Base-by-base conservation (phyloP, 352 stramenopile genomes). In the Pythium dissimile region DNA sequence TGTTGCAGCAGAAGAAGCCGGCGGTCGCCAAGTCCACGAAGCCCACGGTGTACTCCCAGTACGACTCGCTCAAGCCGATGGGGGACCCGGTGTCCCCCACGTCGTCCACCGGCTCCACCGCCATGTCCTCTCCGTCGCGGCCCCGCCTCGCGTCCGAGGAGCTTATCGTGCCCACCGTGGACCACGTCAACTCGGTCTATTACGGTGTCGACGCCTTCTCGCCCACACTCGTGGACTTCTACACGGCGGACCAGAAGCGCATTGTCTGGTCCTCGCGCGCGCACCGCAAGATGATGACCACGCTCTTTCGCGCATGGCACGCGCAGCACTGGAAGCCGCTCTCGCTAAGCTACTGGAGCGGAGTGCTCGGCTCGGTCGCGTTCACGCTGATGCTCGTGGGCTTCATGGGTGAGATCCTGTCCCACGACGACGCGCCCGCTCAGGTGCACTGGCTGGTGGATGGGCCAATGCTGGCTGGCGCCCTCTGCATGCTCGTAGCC, bases 261-360 rank as follows among this genome's bases (percentile, higher is more conserved):
- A 88, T 94, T 54, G 79, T 94, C 59, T 94, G 84, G 84, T 91
- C 80, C 41, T 94, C 84, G 42, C 84, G 84, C 24, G 79, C 81
- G 39, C 84, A 94, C 67, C 84, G 84, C 71, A 94, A 94, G 67
- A 92, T 91, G 73, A 90, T 94, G 78, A 88, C 77, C n/a, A 94
- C 84, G 63, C 78, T 94, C 7, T 80, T 90, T 51, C 71, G 77
- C 48, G 79, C 84, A 23, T 90, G 80, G 77, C 74, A 89, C 57
- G 76, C 67, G 45, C 75, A 80, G 48, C 55, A 57, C 37, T 94
- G 84, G 84, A 86, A 87, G 62, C 27, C 77, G 26, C 73, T 76
- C 57, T 94, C 84, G 58, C 66, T 91, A 28, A 92, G 81, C 66
- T 88, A 89, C 61, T 92, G 80, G 79, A 67, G 66, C 15, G 73